Evolutionary conservation across 306 rosid species (phyloP), one percentile per base, ranked within the genome.

Genomic region (Vicia faba): DNA sequence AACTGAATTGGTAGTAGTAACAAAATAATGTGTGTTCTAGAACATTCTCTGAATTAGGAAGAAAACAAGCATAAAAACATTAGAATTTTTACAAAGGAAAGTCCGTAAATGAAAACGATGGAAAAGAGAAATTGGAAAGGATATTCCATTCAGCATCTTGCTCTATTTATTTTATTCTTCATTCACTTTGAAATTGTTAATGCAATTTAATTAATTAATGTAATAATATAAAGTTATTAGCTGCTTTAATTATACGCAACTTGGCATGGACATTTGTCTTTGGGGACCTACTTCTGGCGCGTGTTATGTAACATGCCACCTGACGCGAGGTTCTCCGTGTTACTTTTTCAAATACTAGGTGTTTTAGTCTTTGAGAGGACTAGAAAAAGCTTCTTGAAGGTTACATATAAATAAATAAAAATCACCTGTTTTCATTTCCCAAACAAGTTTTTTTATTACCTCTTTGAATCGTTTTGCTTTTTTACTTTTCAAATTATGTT

Each of bases 101-200:
- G 3, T 53, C 59, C 48, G 8, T 10, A 40, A 45, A 57, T 45
- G 72, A 66, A 57, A 66, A 58, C 10, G 6, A 35, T 10, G 11
- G 19, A 44, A 38, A 2, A 16, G 25, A 59, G 57, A 63, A 38
- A 38, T 38, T 48, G 46, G 26, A 26, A 38, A 14, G 80, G 5
- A 61, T 75, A 75, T 75, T 75, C 74, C 75, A 51, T 61, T 53
- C 40, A 51, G 70, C 75, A 68, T 51, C 11, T 0, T 36, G 9
- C 45, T 35, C 23, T 39, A 58, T 36, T 58, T 74, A 38, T 59
- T 67, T 20, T 59, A 16, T 40, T 73, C 31, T 20, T 46, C 48
- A n/a, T n/a, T n/a, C n/a, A n/a, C 38, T 31, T 50, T 15, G 14
- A 66, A 75, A 16, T 33, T 48, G 5, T 49, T 38, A 11, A 60